Percentiles rank a stretch among this genome's conserved stretches.
Evolutionary conservation across 1,139 yeast genomes (phyloP).

Genomic region (Candida sanyaensis): DNA sequence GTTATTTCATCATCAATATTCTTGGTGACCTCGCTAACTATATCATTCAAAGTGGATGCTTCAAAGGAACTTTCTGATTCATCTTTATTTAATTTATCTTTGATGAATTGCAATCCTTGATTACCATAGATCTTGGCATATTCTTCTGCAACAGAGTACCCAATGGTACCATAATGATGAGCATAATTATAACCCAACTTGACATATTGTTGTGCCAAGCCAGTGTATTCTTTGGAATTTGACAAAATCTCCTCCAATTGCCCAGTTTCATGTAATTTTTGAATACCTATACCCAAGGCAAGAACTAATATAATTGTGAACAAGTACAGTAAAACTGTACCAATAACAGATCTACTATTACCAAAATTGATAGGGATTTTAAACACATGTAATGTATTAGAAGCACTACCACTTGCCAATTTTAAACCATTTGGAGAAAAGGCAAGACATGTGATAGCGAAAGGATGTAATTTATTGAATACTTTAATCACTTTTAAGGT

Average conservation of each 20-base stretch:
- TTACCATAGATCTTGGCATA: slow-evolving; percentile 19
- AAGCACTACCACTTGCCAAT: slow-evolving; percentile 80
- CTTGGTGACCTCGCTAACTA: slow-evolving; percentile 22
- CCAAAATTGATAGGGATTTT: slow-evolving; percentile 57
- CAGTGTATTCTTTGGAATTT: slow-evolving; percentile 19
- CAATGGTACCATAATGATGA: slow-evolving; percentile 21
- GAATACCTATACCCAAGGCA: slow-evolving; percentile 48
- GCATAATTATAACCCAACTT: slow-evolving; percentile 17
- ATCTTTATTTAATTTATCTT: slow-evolving; percentile 43
- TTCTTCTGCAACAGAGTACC: slow-evolving; percentile 28
- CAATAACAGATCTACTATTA: slow-evolving; percentile 44
- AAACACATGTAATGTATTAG: slow-evolving; percentile 68
- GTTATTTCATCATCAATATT: slow-evolving; percentile 19
- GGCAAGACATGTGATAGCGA: slow-evolving; percentile 76
- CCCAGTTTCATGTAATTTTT: slow-evolving; percentile 38
- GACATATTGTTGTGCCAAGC: slow-evolving; percentile 17
- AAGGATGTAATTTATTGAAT: slow-evolving; percentile 66
- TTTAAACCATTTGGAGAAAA: slow-evolving; percentile 70
- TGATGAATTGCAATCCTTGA: slow-evolving; percentile 34
- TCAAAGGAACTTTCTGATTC: slow-evolving; percentile 14
- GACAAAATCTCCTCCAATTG: slow-evolving; percentile 28
- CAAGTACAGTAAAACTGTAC: slow-evolving; percentile 40
- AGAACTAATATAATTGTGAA: slow-evolving; percentile 48
- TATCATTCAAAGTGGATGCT: slow-evolving; percentile 16
- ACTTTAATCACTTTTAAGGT: slow-evolving; percentile 53